phyloP scores from a whole-genome alignment of 208 protist species.

The Leptomonas seymouri region DNA sequence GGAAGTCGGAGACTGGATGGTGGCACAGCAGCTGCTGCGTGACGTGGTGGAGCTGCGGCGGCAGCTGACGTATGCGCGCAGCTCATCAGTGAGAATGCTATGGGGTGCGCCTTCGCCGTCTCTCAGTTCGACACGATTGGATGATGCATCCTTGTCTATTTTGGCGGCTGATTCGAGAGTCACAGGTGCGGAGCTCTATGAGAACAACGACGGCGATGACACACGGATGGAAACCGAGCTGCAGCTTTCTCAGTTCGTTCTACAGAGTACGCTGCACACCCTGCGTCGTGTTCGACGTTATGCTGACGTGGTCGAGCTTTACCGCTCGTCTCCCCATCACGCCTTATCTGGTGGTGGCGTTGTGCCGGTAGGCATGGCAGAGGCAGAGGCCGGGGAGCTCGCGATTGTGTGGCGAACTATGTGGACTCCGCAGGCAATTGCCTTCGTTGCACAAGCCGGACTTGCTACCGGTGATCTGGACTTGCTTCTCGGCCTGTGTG shows the following conservation, averaged over 20 bases:
- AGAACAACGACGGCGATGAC: background rate
- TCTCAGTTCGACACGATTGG: background rate
- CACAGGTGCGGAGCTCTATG: background rate
- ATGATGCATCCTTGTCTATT: background rate
- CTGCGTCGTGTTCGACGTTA: constrained; percentile 60
- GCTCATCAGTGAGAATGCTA: background rate
- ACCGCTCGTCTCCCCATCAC: constrained; percentile 16
- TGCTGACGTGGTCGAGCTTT: constrained; percentile 40
- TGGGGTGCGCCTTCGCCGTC: constrained; percentile 17
- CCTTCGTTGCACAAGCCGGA: constrained; percentile 64
- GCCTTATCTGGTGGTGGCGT: background rate
- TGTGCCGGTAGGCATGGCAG: background rate
- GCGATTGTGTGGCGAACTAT: constrained; percentile 26
- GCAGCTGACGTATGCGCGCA: constrained; percentile 15
- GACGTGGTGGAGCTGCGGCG: constrained; percentile 29
- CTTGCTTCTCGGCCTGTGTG: constrained; percentile 45
- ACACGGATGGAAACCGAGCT: background rate
- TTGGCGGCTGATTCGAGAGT: background rate
- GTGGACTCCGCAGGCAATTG: constrained; percentile 47
- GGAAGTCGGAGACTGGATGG: constrained; percentile 54
- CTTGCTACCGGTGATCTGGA: constrained; percentile 45
- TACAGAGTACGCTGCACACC: constrained; percentile 51
- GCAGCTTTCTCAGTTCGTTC: constrained; percentile 34
- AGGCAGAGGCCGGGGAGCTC: background rate
- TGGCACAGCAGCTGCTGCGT: constrained; percentile 41